Base-by-base conservation (phyloP, 345 rosid species). In the Citrus hindsii region DNA sequence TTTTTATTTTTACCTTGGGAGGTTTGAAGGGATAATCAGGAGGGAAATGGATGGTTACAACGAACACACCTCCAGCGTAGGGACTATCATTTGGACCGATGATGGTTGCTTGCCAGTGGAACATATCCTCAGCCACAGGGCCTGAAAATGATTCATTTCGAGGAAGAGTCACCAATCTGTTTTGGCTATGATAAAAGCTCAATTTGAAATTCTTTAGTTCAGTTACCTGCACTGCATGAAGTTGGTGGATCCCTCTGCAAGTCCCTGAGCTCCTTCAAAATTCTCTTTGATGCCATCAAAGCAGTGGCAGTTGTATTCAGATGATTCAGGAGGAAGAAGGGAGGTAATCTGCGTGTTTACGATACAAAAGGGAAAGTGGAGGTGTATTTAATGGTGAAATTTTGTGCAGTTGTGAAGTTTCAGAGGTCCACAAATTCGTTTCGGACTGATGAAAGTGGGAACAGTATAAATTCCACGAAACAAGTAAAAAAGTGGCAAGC, bases 41-140 rank as follows among this genome's bases (percentile, higher is more conserved):
- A 19, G 92, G 87, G 73, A 91, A 91, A 79, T 91, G 87, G 51
- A 91, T 89, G 33, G 84, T 85, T 12, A 91, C 90, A 21, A 91
- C 85, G 82, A 91, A 91, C 73, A 91, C 91, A 69, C 94, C 94
- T 13, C 92, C 94, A 3, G 92, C 79, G 46, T 91, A 91, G 1
- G 94, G 92, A 79, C 92, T 88, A 4, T 91, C 92, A 53, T 84
- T 88, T 0, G 92, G 94, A 55, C 91, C 94, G 1, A 91, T 88
- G 25, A 91, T 91, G 2, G 91, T 91, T 40, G 94, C 94, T 85
- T 91, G 92, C 94, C 94, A 91, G 19, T 88, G 90, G 76, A 89
- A 91, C 89, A 89, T 88, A 72, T 91, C 91, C 82, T 89, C 90
- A 76, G 87, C 90, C 22, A 81, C 88, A 67, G 94, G 92, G 77